Percentiles rank a stretch among this genome's conserved stretches.
Evolutionary conservation across 306 rosid genomes (phyloP).

Genomic region (Prunus mume): DNA sequence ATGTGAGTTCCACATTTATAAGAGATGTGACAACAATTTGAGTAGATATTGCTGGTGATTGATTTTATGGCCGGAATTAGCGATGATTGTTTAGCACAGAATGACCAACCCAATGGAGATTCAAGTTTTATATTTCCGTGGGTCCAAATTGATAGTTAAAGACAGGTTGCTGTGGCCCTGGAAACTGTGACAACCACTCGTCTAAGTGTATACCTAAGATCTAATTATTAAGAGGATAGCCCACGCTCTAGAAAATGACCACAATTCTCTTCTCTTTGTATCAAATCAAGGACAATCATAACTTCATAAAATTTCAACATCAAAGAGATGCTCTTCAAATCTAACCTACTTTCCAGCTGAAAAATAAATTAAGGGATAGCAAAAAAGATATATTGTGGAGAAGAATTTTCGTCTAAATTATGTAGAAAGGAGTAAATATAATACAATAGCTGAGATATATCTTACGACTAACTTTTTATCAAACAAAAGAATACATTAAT

Average conservation of each 20-base stretch:
- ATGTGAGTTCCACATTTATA: too few species aligned
- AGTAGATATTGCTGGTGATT: background rate
- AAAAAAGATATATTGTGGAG: too few species aligned
- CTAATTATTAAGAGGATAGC: conserved; percentile 45
- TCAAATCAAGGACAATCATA: conserved; percentile 37
- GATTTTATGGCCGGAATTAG: background rate
- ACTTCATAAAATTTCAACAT: conserved; percentile 43
- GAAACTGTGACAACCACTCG: conserved; percentile 49
- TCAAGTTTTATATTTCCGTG: conserved; percentile 29
- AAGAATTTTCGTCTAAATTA: too few species aligned
- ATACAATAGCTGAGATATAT: too few species aligned
- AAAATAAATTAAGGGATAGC: background rate
- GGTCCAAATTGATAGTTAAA: conserved; percentile 49
- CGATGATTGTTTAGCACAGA: conserved; percentile 4
- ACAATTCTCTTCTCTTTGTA: conserved; percentile 30
- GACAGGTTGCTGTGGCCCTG: conserved; percentile 37
- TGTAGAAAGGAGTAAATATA: too few species aligned
- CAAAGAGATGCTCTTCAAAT: conserved; percentile 38
- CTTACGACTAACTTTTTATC: background rate
- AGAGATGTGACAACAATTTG: too few species aligned
- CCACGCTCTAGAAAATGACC: conserved; percentile 28
- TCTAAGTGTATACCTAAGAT: conserved; percentile 41
- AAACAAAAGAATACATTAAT: background rate
- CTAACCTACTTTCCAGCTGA: conserved; percentile 20
- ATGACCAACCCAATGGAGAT: conserved; percentile 23